A percentile compares a stretch with the other conserved stretches of the same genome.
Conservation (phyloP, 148 eudicot genomes). For the Fagopyrum esculentum region DNA sequence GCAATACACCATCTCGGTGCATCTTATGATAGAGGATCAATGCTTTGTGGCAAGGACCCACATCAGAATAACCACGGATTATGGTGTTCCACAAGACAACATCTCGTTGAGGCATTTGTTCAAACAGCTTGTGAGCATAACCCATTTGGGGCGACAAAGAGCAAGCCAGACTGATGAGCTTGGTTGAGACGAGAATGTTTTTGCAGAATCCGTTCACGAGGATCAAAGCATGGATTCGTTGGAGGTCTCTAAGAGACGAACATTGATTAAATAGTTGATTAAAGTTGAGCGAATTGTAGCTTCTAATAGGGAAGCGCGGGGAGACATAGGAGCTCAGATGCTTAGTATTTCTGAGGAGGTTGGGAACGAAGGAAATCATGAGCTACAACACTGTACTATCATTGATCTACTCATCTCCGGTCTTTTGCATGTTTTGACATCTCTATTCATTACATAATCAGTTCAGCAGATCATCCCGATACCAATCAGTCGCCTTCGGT, state of each 20-base stretch:
- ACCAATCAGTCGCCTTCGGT: too few relatives aligned
- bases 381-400: neutral
- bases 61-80: conserved; percentile 50
- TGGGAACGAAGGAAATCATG: neutral
- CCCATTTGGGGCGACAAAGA: conserved; percentile 30
- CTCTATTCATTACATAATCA: too few relatives aligned
- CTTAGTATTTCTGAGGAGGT: neutral
- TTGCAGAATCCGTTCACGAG: neutral
- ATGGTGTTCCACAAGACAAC: conserved; percentile 65
- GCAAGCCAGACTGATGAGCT: neutral
- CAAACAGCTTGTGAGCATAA: conserved; percentile 63
- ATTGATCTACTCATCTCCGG: too few relatives aligned
- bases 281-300: neutral
- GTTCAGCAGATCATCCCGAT: too few relatives aligned
- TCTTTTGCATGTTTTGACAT: too few relatives aligned
- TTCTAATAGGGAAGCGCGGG: neutral
- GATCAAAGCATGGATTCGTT: conserved; percentile 6
- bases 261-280: neutral
- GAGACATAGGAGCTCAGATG: neutral
- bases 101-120: conserved; percentile 58
- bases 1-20: conserved; percentile 8
- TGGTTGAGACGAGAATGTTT: conserved; percentile 10
- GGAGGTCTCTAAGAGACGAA: neutral
- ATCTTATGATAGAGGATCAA: conserved; percentile 5
- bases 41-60: conserved; percentile 22